A percentile compares a stretch with the other conserved stretches of the same genome.
Evolutionary conservation across 129 eudicot species (phyloP).

Genomic region (Chrysanthemum makinoi): DNA sequence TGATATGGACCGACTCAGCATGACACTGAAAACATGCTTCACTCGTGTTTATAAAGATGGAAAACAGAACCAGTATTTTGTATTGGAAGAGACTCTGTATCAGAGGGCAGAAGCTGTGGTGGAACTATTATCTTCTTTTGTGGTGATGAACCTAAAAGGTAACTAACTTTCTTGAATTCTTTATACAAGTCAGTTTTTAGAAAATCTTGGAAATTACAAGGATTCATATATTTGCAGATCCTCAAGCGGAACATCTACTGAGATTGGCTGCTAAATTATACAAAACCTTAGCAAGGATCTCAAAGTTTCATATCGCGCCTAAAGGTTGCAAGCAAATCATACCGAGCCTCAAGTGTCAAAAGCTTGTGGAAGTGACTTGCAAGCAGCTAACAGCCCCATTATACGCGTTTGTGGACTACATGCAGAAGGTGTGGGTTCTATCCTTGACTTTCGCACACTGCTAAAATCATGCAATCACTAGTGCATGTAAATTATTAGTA

Average conservation of each 20-base stretch:
- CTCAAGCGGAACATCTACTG: slow-evolving; percentile 70
- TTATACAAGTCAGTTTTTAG: not conserved
- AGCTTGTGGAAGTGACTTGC: slow-evolving; percentile 82
- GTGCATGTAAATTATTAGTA: not conserved
- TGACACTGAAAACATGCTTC: slow-evolving; percentile 51
- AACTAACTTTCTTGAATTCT: slow-evolving; percentile 9
- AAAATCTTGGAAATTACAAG: not conserved
- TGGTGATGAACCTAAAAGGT: slow-evolving; percentile 67
- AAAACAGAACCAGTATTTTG: slow-evolving; percentile 32
- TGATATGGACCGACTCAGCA: slow-evolving; percentile 64
- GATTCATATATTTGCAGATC: slow-evolving; percentile 44
- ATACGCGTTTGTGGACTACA: slow-evolving; percentile 50
- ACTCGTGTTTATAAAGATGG: slow-evolving; percentile 38
- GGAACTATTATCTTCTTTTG: slow-evolving; percentile 56
- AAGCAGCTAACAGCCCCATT: slow-evolving; percentile 68
- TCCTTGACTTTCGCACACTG: not conserved
- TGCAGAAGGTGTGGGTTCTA: slow-evolving; percentile 59
- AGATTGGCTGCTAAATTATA: slow-evolving; percentile 64
- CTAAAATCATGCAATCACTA: not conserved
- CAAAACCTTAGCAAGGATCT: slow-evolving; percentile 67
- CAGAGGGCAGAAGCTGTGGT: slow-evolving; percentile 66
- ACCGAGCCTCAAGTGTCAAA: slow-evolving; percentile 65
- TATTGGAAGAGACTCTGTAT: slow-evolving; percentile 53
- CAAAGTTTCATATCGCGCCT: slow-evolving; percentile 69
- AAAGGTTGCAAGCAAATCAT: slow-evolving; percentile 64